A percentile compares a stretch with the other conserved stretches of the same genome.
These are phyloP conservation scores for Fusarium begoniae DNA, from an alignment of 2,329 filamentous ascomycete genomes.

Conservation along the genomic window DNA sequence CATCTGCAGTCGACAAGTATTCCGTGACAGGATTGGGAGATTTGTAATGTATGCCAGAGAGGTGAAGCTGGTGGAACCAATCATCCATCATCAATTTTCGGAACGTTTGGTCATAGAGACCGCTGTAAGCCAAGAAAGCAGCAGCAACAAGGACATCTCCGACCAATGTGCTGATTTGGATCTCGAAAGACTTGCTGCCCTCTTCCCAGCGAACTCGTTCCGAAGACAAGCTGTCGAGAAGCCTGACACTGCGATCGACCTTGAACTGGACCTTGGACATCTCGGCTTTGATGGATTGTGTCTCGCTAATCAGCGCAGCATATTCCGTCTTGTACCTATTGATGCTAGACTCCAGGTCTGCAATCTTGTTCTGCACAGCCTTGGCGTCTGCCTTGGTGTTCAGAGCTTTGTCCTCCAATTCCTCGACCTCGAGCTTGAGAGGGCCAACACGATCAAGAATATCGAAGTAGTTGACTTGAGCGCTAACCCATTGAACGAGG, in stretches of 20 bases:
- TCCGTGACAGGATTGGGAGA: conserved; percentile 93
- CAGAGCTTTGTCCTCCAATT: conserved; percentile 87
- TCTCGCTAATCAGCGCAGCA: conserved; percentile 94
- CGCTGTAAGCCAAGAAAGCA: conserved; percentile 95
- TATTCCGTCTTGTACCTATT: conserved; percentile 96
- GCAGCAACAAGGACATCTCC: conserved; percentile 97
- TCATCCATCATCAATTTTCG: conserved; percentile 97
- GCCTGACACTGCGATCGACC: conserved; percentile 92
- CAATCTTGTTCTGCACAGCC: conserved; percentile 88
- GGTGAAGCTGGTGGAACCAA: conserved; percentile 91
- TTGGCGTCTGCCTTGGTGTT: conserved; percentile 94
- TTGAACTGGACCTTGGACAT: conserved; percentile 98
- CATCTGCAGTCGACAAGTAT: conserved; percentile 95
- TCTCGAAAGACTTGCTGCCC: conserved; percentile 97
- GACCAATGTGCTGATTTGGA: conserved; percentile 94
- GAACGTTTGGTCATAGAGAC: conserved; percentile 98
- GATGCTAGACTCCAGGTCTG: conserved; percentile 87
- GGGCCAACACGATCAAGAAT: conserved; percentile 95
- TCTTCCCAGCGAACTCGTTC: conserved; percentile 95
- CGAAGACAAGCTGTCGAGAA: conserved; percentile 94
- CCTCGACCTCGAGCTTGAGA: conserved; percentile 85
- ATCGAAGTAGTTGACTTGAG: conserved; percentile 97
- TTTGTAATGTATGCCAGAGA: conserved; percentile 95
- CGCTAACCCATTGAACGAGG: conserved; percentile 95
- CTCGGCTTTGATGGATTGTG: conserved; percentile 94